Conservation (phyloP, 2,329 filamentous ascomycete genomes). For the Aspergillus alliaceus region DNA sequence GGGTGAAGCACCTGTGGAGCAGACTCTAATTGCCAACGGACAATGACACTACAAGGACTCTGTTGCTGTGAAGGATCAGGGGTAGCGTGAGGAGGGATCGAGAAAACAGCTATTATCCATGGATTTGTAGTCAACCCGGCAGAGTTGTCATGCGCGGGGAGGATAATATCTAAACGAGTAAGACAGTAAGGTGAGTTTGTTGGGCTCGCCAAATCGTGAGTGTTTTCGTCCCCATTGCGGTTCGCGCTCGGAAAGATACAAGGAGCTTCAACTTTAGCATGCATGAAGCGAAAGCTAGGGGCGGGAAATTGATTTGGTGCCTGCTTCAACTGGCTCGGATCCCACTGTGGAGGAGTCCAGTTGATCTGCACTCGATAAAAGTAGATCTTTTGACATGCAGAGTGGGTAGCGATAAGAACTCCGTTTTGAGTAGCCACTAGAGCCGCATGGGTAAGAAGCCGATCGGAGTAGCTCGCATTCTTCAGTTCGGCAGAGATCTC, state of each 20-base stretch:
- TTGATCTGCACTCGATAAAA: constrained; percentile 71
- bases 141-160: constrained; percentile 60
- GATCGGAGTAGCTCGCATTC: constrained; percentile 68
- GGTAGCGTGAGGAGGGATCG: constrained; percentile 55
- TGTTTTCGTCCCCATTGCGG: constrained; percentile 22
- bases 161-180: constrained; percentile 73
- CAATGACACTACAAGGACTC: constrained; percentile 70
- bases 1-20: constrained; percentile 67
- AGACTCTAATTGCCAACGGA: constrained; percentile 76
- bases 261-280: constrained; percentile 39
- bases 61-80: constrained; percentile 59
- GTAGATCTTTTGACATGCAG: constrained; percentile 67
- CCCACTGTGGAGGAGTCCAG: constrained; percentile 65
- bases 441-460: constrained; percentile 77
- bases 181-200: constrained; percentile 56
- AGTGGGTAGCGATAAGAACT: constrained; percentile 41
- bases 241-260: constrained; percentile 31
- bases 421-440: constrained; percentile 70
- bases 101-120: constrained; percentile 72
- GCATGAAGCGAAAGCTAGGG: constrained; percentile 38
- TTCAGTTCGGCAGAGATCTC: constrained; percentile 75
- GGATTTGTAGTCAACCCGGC: constrained; percentile 58
- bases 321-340: constrained; percentile 45
- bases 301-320: constrained; percentile 30
- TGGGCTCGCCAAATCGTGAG: constrained; percentile 23